Base-by-base conservation (phyloP, 2,329 filamentous ascomycete genomes). In the Blumeriella jaapii region DNA sequence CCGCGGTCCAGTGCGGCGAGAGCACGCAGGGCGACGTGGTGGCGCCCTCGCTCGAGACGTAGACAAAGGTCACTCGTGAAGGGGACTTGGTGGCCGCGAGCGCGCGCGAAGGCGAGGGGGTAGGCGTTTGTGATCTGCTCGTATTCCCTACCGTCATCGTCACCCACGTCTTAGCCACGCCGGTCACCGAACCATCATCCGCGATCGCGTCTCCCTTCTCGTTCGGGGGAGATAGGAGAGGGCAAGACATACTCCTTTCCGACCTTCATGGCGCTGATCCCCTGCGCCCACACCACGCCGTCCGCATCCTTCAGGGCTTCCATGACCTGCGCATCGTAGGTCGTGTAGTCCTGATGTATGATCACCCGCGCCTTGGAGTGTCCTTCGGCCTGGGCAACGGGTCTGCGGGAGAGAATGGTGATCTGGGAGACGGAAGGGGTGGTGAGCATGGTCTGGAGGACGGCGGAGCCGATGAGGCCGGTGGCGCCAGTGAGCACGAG, bases 251-350 rank as follows among this genome's bases (percentile, higher is more conserved):
- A 77, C 68, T 78, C 71, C 41, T 70, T 72, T 38, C 53, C 53
- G 6, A 82, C 77, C 25, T 67, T 59, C 8, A 56, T 71, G 49
- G 76, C 69, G 41, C 69, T 74, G 30, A 77, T 73, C 0, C 82
- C 81, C 29, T 79, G 62, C 0, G 82, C 80, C 82, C 82, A 87
- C 1, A 86, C 75, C 40, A 74, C 80, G 2, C 75, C 80, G 6
- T 68, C 60, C 0, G 80, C 81, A 14, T 71, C 79, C 34, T 66
- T 63, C 0, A 87, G 61, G 51, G 77, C 62, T 3, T 60, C 56
- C 7, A 85, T 62, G 2, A 84, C 46, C 0, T 63, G 61, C 0
- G 65, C 48, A 22, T 70, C 65, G 53, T 83, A 86, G 1, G 55
- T 61, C 9, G 60, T 56, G 50, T 81, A 86, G 54, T 86, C 76